Evolutionary conservation across 352 stramenopile genomes (phyloP).

Genomic region (Globisporangium emineosum): DNA sequence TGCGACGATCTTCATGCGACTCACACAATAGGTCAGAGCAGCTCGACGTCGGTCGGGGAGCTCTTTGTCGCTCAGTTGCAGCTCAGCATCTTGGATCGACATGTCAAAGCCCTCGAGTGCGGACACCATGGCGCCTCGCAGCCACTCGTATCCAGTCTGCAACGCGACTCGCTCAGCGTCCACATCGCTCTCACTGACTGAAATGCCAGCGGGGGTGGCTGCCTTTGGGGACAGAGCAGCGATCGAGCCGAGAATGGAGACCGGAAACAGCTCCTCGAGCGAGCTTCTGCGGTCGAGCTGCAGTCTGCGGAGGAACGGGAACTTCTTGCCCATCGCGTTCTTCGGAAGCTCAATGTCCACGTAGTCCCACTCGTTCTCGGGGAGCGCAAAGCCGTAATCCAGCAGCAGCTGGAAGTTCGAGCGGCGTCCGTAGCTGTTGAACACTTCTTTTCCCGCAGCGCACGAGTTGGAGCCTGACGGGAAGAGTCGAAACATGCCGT

Average conservation of each 20-base stretch:
- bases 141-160: constrained; percentile 10
- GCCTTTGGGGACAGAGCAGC: background rate
- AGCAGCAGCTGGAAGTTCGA: constrained; percentile 88
- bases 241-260: background rate
- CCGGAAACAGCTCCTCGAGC: constrained; percentile 48
- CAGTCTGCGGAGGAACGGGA: constrained; percentile 48
- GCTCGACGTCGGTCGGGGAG: constrained; percentile 26
- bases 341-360: constrained; percentile 61
- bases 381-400: constrained; percentile 91
- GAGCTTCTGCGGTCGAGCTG: constrained; percentile 46
- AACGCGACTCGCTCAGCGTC: constrained; percentile 4
- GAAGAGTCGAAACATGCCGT: constrained; percentile 64
- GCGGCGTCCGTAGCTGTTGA: constrained; percentile 90
- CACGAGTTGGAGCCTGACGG: constrained; percentile 61
- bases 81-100: constrained; percentile 25
- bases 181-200: background rate
- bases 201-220: background rate
- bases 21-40: constrained; percentile 48
- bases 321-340: constrained; percentile 26
- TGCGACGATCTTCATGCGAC: constrained; percentile 40
- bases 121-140: constrained; percentile 17
- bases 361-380: constrained; percentile 88
- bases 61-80: constrained; percentile 18
- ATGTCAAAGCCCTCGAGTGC: constrained; percentile 21
- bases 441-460: constrained; percentile 66